Evolutionary conservation across 2,329 filamentous ascomycete species (phyloP), one percentile per base, ranked within the genome.

Genomic region (Xylariaceae sp.): DNA sequence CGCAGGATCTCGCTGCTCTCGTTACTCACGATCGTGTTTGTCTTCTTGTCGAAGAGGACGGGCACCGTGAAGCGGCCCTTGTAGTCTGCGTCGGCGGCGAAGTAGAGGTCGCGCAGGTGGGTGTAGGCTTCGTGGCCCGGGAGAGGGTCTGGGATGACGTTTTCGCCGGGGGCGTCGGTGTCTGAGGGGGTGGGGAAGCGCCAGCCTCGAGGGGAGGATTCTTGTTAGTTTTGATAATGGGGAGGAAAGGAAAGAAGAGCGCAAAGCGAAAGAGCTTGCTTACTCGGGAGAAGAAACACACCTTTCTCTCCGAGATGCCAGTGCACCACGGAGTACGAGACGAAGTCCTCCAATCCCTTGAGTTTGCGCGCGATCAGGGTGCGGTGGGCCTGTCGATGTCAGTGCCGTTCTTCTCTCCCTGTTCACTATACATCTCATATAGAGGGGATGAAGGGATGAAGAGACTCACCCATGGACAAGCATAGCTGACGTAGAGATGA

Each of bases 401-500:
- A 59, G 58, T 52, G 57, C 15, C 11, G 45, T 4, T 7, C 42
- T 34, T 17, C 17, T 23, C 3, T 11, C 8, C 13, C 23, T 49
- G 30, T 1, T 50, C 42, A 30, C 23, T 17, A 37, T 37, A 4
- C 35, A 4, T 9, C 35, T 9, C 35, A 37, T 5, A 37, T 13
- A 49, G 30, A 37, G 11, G 45, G 10, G 10, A 23, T 34, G 6
- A 54, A 44, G n/a, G 52, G 10, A 49, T 10, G 35, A 15, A 50
- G 54, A 53, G 47, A 34, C 75, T 56, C 67, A 80, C 87, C 92
- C 92, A 97, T 3, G 92, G 92, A 75, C 92, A 97, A 5, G 92
- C 92, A 75, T 96, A 96, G 69, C 88, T 93, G 66, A 96, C 88
- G 72, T 93, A 99, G 68, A 99, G 85, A 76, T 99, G 94, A 74